Percentiles rank a stretch among this genome's conserved stretches.
Conservation (phyloP, 73 alveolate genomes). For the Blepharisma stoltei region DNA sequence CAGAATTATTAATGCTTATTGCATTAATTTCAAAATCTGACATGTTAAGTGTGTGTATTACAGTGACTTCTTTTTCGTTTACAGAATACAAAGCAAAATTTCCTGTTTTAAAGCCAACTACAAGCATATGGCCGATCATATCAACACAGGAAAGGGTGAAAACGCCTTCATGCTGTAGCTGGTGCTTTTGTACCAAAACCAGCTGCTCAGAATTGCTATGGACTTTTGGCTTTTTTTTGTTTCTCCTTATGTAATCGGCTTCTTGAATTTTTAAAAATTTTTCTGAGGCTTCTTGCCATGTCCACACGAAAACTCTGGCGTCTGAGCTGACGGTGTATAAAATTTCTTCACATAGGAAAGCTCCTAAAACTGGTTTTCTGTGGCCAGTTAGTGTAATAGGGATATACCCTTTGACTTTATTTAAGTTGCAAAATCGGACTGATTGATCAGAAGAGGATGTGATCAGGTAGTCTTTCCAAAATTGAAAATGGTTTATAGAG, state of each 20-base stretch:
- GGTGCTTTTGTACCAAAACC: conserved; percentile 77
- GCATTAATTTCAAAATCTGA: conserved; percentile 68
- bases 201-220: conserved; percentile 12
- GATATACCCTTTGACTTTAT: conserved; percentile 64
- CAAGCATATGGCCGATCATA: conserved; percentile 59
- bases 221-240: not conserved
- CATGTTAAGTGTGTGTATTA: conserved; percentile 63
- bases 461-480: conserved; percentile 81
- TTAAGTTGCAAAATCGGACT: conserved; percentile 70
- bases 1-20: conserved; percentile 62
- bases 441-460: conserved; percentile 78
- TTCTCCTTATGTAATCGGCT: not conserved
- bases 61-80: conserved; percentile 56
- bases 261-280: not conserved
- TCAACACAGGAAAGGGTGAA: conserved; percentile 66
- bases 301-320: conserved; percentile 83
- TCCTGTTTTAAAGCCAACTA: conserved; percentile 75
- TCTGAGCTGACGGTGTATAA: conserved; percentile 71
- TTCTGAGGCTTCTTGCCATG: conserved; percentile 58
- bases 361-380: conserved; percentile 66
- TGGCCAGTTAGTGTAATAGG: conserved; percentile 89
- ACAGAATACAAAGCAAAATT: conserved; percentile 64
- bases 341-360: conserved; percentile 69
- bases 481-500: conserved; percentile 62
- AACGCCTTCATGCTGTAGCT: conserved; percentile 48